phyloP scores from a whole-genome alignment of 2,329 filamentous ascomycete genomes.

The Fusarium stilboides region DNA sequence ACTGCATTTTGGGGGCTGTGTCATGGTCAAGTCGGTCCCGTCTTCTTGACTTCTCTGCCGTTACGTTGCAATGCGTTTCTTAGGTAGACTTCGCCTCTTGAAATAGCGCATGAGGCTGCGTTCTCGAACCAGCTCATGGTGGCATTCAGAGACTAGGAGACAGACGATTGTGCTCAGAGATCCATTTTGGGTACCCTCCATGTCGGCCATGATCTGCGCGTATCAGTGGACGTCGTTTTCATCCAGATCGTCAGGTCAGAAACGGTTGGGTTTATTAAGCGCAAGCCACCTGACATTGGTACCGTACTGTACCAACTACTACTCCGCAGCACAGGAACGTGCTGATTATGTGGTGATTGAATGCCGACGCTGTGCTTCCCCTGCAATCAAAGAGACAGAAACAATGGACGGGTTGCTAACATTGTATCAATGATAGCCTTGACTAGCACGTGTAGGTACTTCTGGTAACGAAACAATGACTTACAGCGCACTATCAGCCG shows the following conservation, averaged over 20 bases:
- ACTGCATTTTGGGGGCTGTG: conserved; percentile 12
- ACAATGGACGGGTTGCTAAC: background rate
- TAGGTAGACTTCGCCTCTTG: background rate
- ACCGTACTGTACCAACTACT: no score
- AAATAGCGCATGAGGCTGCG: conserved; percentile 22
- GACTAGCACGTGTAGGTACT: conserved; percentile 4
- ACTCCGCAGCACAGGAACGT: conserved; percentile 6
- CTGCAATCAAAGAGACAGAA: conserved; percentile 7
- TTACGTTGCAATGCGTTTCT: conserved; percentile 17
- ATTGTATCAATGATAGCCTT: background rate
- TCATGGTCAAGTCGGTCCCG: conserved; percentile 1
- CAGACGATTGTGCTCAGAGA: background rate
- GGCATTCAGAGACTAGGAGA: background rate
- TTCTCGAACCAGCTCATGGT: conserved; percentile 28
- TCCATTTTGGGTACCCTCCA: conserved; percentile 15
- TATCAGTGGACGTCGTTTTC: conserved; percentile 3
- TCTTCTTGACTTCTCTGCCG: background rate
- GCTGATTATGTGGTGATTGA: background rate
- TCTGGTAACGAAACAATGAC: conserved; percentile 1
- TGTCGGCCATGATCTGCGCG: background rate
- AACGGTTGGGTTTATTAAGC: conserved; percentile 6
- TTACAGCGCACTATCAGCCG: conserved; percentile 10
- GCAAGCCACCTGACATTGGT: conserved; percentile 11
- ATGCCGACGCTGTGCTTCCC: conserved; percentile 2
- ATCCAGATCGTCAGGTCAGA: conserved; percentile 17